Conservation (phyloP, 2,329 filamentous ascomycete genomes). For the Calonectria naviculata region DNA sequence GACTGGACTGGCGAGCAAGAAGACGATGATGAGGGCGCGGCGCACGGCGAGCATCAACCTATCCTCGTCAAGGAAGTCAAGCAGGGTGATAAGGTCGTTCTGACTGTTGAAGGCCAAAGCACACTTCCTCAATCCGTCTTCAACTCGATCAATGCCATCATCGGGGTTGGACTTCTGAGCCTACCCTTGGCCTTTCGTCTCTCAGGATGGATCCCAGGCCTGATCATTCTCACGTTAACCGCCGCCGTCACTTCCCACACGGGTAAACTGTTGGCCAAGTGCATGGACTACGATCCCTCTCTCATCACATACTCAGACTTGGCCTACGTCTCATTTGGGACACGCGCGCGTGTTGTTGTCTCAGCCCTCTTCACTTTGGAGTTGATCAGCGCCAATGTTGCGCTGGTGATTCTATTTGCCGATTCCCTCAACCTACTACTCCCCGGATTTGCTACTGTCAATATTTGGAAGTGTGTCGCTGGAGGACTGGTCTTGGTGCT, state of each 20-base stretch:
- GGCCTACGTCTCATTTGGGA: constrained; percentile 90
- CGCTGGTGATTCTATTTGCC: constrained; percentile 90
- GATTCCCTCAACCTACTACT: constrained; percentile 87
- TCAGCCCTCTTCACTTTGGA: constrained; percentile 91
- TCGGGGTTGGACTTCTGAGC: constrained; percentile 90
- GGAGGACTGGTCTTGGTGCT: constrained; percentile 82
- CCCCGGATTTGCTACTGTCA: constrained; percentile 72
- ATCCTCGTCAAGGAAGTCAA: constrained; percentile 91
- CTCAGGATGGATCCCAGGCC: constrained; percentile 87
- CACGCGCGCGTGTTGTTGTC: constrained; percentile 81
- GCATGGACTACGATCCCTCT: constrained; percentile 85
- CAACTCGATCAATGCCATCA: constrained; percentile 94
- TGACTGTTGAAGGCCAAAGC: constrained; percentile 91
- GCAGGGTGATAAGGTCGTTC: constrained; percentile 85
- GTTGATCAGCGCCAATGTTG: constrained; percentile 88
- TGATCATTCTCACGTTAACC: constrained; percentile 78
- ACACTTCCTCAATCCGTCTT: constrained; percentile 95
- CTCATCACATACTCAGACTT: constrained; percentile 96
- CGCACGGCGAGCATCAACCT: constrained; percentile 74
- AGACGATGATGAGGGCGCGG: constrained; percentile 42
- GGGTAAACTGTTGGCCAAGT: constrained; percentile 85
- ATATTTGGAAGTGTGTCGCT: constrained; percentile 88
- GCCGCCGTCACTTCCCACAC: constrained; percentile 87
- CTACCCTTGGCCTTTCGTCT: constrained; percentile 89
- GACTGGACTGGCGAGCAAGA: constrained; percentile 44